These are phyloP conservation scores for Saussurea involucrata DNA, from an alignment of 129 eudicot species.

Conservation along the genomic window DNA sequence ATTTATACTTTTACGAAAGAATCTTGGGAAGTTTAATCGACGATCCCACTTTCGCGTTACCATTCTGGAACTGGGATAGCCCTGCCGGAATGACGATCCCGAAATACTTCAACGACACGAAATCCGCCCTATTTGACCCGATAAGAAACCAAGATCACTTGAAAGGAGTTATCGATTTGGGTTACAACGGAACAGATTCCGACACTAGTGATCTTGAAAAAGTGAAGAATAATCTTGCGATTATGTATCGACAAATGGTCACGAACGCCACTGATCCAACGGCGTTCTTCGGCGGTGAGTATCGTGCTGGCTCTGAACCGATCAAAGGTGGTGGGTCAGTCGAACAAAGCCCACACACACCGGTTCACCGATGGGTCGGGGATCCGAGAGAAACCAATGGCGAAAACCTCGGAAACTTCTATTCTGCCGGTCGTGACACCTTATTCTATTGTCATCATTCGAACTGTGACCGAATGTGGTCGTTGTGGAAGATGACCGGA, in stretches of 20 bases:
- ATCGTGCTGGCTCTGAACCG: slow-evolving; percentile 27
- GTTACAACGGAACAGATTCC: slow-evolving; percentile 3
- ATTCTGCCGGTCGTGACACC: slow-evolving; percentile 47
- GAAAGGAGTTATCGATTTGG: slow-evolving; percentile 25
- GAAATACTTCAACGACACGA: slow-evolving; percentile 13
- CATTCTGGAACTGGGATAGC: slow-evolving; percentile 55
- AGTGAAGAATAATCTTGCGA: slow-evolving; percentile 25
- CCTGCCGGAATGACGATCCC: slow-evolving; percentile 52
- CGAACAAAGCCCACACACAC: slow-evolving; percentile 38
- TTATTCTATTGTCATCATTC: slow-evolving; percentile 47
- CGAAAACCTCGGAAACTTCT: slow-evolving; percentile 45
- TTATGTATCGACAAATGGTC: slow-evolving; percentile 48
- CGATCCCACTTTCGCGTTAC: slow-evolving; percentile 47
- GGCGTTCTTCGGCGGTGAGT: slow-evolving; percentile 35
- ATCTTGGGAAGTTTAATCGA: slow-evolving; percentile 46
- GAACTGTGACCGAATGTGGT: slow-evolving; percentile 54
- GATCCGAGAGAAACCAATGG: slow-evolving; percentile 33
- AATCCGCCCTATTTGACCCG: slow-evolving; percentile 33
- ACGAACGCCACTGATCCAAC: slow-evolving; percentile 21
- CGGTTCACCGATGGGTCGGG: slow-evolving; percentile 41
- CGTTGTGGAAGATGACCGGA: slow-evolving; percentile 32
- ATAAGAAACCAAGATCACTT: slow-evolving; percentile 40
- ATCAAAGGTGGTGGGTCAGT: slow-evolving; percentile 33
- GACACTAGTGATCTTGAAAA: not conserved
- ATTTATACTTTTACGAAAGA: slow-evolving; percentile 46